A percentile compares a stretch with the other conserved stretches of the same genome.
Conservation (phyloP, 495 filamentous ascomycete species). For the Daldinia decipiens region DNA sequence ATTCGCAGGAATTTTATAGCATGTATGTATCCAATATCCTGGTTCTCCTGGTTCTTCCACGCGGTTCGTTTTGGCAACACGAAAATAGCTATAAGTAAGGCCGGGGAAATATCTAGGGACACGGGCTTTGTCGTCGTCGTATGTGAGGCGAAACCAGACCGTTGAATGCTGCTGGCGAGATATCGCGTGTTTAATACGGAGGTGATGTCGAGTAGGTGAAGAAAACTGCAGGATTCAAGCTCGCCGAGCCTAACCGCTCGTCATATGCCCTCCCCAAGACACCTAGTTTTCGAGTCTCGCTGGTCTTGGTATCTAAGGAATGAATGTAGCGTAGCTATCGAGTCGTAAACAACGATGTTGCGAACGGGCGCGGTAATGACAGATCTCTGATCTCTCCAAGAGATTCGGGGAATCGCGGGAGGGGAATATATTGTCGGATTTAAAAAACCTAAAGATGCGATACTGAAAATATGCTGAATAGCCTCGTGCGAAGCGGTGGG, state of each 20-base stretch:
- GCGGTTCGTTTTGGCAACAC: not conserved
- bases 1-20: not conserved
- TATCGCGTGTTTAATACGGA: not conserved
- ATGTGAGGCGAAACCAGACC: not conserved
- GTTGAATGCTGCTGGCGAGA: not conserved
- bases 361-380: not conserved
- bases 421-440: not conserved
- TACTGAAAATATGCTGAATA: constrained; percentile 6
- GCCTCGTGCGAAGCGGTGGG: not conserved
- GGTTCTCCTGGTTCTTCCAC: not conserved
- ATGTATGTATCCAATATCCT: not conserved
- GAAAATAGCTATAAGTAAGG: not conserved
- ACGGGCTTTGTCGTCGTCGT: not conserved
- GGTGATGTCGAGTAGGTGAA: not conserved
- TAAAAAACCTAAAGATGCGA: not conserved
- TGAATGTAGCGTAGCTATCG: not conserved
- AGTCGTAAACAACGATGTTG: not conserved
- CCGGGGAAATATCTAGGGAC: not conserved
- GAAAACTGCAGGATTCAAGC: not conserved
- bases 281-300: not conserved
- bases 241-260: not conserved
- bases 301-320: not conserved
- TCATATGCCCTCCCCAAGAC: not conserved
- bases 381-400: not conserved
- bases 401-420: not conserved